phyloP scores from a whole-genome alignment of 208 protist species.

The Polymyxa betae region DNA sequence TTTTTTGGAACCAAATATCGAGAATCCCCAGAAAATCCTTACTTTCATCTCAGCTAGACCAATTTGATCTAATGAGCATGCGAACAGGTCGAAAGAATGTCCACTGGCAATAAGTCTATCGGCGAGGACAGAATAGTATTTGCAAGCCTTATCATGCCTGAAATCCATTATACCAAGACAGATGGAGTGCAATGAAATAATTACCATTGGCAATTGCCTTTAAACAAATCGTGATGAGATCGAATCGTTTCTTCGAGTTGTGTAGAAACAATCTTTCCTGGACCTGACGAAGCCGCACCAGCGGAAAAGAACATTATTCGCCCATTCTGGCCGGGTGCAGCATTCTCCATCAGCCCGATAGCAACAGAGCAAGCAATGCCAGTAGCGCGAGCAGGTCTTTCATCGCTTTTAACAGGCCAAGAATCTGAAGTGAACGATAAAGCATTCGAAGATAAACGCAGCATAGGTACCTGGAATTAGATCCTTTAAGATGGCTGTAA shows the following conservation, averaged over 20 bases:
- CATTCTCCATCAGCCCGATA: constrained; percentile 82
- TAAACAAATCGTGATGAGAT: constrained; percentile 92
- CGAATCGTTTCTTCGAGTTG: constrained; percentile 91
- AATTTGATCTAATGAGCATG: constrained; percentile 87
- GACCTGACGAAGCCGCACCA: constrained; percentile 69
- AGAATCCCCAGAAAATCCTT: neutral
- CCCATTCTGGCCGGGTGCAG: constrained; percentile 75
- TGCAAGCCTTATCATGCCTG: constrained; percentile 69
- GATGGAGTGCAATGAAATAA: neutral
- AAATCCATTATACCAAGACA: neutral
- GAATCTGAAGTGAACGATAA: constrained; percentile 75
- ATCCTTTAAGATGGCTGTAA: constrained; percentile 89
- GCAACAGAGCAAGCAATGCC: constrained; percentile 94
- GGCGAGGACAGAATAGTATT: constrained; percentile 91
- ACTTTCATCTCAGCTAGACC: constrained; percentile 86
- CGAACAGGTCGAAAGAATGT: constrained; percentile 93
- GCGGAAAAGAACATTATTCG: constrained; percentile 93
- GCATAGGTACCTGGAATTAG: constrained; percentile 71
- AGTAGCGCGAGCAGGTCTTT: constrained; percentile 90
- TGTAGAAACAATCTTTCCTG: constrained; percentile 77
- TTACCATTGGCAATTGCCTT: constrained; percentile 54
- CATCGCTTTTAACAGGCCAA: constrained; percentile 87
- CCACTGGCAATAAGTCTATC: constrained; percentile 86
- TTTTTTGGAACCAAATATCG: neutral
- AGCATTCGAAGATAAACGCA: neutral